A percentile compares a stretch with the other conserved stretches of the same genome.
Conservation (phyloP, 257 asterid genomes). For the Mitragyna speciosa region DNA sequence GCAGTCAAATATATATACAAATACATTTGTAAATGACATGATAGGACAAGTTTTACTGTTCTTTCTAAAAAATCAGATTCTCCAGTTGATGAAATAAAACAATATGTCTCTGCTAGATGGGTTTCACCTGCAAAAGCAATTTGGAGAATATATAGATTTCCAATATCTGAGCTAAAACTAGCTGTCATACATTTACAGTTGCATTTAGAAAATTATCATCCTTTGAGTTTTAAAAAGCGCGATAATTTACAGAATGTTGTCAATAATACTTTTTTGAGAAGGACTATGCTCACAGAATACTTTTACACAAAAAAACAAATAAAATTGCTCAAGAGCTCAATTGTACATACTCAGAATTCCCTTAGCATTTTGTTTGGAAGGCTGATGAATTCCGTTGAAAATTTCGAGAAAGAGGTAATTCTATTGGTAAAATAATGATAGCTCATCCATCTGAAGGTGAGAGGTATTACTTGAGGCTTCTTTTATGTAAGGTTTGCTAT, state of each 20-base stretch:
- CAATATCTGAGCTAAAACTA: no score
- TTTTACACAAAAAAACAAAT: background rate
- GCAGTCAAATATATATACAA: no score
- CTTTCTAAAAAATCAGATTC: no score
- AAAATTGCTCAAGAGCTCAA: background rate
- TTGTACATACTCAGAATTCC: conserved; percentile 3
- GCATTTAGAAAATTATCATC: background rate
- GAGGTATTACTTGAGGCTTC: background rate
- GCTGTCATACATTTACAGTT: no score
- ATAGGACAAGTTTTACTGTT: no score
- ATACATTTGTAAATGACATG: no score
- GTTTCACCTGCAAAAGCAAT: no score
- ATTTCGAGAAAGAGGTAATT: background rate
- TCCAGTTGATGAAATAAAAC: no score
- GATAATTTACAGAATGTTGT: background rate
- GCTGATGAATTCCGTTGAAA: background rate
- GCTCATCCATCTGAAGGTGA: background rate
- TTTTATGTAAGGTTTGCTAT: background rate
- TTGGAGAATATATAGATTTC: no score
- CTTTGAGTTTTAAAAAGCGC: background rate
- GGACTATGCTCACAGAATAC: conserved; percentile 1
- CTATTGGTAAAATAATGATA: background rate
- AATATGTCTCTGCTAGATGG: no score
- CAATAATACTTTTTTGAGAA: no score
- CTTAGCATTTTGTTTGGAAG: background rate